phyloP scores from a whole-genome alignment of 176 grass and related monocot genomes.

The Oryza punctata region DNA sequence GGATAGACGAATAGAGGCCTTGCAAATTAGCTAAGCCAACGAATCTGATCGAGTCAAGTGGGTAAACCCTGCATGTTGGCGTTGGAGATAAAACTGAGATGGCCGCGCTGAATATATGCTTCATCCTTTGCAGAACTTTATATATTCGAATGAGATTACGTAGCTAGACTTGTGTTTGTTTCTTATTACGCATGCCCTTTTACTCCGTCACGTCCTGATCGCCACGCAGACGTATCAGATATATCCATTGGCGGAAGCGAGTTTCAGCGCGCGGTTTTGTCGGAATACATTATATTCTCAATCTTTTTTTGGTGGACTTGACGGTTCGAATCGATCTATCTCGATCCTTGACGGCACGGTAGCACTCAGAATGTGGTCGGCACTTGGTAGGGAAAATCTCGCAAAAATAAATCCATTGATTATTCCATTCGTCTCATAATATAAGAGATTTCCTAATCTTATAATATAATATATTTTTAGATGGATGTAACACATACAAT shows the following conservation, averaged over 20 bases:
- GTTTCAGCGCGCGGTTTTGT: neutral
- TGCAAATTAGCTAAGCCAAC: too few relatives aligned
- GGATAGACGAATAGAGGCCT: too few relatives aligned
- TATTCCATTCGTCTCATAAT: too few relatives aligned
- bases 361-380: neutral
- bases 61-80: neutral
- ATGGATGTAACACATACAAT: too few relatives aligned
- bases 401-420: too few relatives aligned
- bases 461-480: too few relatives aligned
- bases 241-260: neutral
- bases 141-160: neutral
- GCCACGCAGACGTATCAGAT: neutral
- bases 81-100: neutral
- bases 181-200: neutral
- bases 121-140: neutral
- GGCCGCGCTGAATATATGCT: neutral
- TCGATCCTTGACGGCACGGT: neutral
- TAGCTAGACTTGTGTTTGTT: too few relatives aligned
- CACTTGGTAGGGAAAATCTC: neutral
- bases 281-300: conserved; percentile 6
- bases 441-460: too few relatives aligned
- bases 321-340: neutral
- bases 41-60: neutral
- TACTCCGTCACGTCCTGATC: neutral
- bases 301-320: neutral